These are phyloP conservation scores for Vitis riparia DNA, from an alignment of 164 flowering plant species.

Conservation along the genomic window DNA sequence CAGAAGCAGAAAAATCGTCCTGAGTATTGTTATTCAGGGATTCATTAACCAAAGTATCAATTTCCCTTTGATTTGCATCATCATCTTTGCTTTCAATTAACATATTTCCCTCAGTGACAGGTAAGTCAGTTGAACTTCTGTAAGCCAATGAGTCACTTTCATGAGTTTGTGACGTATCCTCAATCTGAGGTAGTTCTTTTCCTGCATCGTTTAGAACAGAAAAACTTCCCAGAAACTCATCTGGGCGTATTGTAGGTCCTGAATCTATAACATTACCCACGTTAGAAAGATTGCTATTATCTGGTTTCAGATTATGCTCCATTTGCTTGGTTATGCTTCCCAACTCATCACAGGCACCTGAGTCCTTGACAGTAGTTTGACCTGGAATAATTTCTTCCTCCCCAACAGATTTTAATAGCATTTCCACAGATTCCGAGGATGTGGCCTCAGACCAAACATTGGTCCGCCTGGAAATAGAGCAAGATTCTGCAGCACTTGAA, in stretches of 20 bases:
- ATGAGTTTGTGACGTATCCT: conserved; percentile 15
- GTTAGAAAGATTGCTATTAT: conserved; percentile 26
- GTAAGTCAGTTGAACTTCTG: conserved; percentile 20
- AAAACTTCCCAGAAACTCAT: conserved; percentile 20
- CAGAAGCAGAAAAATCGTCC: conserved; percentile 18
- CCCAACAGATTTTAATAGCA: conserved; percentile 90
- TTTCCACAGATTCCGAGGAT: conserved; percentile 95
- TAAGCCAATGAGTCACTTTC: conserved; percentile 24
- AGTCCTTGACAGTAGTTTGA: conserved; percentile 41
- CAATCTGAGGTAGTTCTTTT: conserved; percentile 16
- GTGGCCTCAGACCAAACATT: conserved; percentile 99
- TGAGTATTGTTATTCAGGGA: conserved; percentile 10
- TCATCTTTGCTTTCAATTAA: conserved; percentile 13
- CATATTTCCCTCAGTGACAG: conserved; percentile 4
- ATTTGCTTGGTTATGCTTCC: conserved; percentile 41
- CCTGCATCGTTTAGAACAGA: conserved; percentile 20
- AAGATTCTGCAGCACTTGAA: conserved; percentile 70
- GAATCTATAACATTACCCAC: conserved; percentile 23
- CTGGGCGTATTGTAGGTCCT: conserved; percentile 27
- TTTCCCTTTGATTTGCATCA: conserved; percentile 16
- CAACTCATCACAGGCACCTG: conserved; percentile 46
- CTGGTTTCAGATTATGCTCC: conserved; percentile 37
- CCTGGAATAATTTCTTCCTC: conserved; percentile 73
- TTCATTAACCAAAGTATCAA: conserved; percentile 10
- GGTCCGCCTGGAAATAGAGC: conserved; percentile 69